phyloP scores from a whole-genome alignment of 768 basidiomycete species.

The Pleurotus salmoneostramineus region DNA sequence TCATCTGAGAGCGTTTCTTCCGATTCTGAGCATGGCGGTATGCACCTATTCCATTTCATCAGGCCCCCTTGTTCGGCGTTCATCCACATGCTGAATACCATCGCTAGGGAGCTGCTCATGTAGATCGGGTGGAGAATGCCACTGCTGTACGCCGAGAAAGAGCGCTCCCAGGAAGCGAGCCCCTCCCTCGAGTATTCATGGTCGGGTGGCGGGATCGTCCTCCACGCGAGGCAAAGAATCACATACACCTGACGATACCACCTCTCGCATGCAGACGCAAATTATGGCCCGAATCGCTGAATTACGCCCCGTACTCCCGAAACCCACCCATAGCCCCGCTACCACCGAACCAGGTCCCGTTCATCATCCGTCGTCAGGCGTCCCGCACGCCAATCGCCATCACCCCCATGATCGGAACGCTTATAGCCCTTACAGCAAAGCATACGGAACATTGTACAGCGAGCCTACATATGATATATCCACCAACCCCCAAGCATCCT shows the following conservation, averaged over 20 bases:
- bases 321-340: slow-evolving; percentile 28
- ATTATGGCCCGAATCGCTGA: slow-evolving; percentile 60
- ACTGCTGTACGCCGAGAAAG: slow-evolving; percentile 54
- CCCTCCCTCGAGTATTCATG: slow-evolving; percentile 9
- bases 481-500: slow-evolving; percentile 25
- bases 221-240: slow-evolving; percentile 11
- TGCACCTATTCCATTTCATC: slow-evolving; percentile 35
- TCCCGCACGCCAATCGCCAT: slow-evolving; percentile 38
- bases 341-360: slow-evolving; percentile 30
- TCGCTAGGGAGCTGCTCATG: slow-evolving; percentile 49
- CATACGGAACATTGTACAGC: slow-evolving; percentile 49
- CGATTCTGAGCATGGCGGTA: slow-evolving; percentile 66
- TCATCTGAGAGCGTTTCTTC: slow-evolving; percentile 46
- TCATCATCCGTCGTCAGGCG: slow-evolving; percentile 44
- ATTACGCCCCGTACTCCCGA: slow-evolving; percentile 68
- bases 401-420: slow-evolving; percentile 46
- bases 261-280: slow-evolving; percentile 34
- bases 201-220: slow-evolving; percentile 14
- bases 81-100: slow-evolving; percentile 3
- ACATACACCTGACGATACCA: slow-evolving; percentile 8
- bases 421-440: slow-evolving; percentile 68
- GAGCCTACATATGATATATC: slow-evolving; percentile 9
- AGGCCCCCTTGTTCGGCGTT: slow-evolving; percentile 24
- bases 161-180: slow-evolving; percentile 27
- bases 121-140: slow-evolving; percentile 48